A percentile compares a stretch with the other conserved stretches of the same genome.
Evolutionary conservation across 1,284 basidiomycete genomes (phyloP).

Genomic region (Heliocybe sulcata): DNA sequence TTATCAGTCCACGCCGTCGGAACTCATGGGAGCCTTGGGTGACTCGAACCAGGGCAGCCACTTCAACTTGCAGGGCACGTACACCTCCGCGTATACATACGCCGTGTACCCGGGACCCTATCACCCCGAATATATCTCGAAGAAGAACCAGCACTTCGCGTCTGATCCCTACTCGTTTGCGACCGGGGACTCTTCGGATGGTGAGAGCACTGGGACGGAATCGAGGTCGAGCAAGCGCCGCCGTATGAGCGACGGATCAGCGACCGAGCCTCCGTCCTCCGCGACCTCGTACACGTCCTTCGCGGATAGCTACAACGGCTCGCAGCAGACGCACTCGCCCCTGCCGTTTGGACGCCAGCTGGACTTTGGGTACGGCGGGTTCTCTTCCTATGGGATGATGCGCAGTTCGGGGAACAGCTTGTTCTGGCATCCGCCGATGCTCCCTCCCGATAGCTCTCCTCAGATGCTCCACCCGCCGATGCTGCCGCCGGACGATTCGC

Average conservation of each 20-base stretch:
- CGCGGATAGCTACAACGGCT: conserved; percentile 1
- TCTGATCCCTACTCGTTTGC: conserved; percentile 39
- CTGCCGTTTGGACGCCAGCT: conserved; percentile 25
- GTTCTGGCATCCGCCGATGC: conserved; percentile 68
- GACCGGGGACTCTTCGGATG: conserved; percentile 32
- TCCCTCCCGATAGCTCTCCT: conserved; percentile 39
- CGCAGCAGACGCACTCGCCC: neutral
- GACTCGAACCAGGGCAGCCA: conserved; percentile 22
- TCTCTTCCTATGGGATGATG: conserved; percentile 35
- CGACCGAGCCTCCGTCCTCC: conserved; percentile 54
- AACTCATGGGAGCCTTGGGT: conserved; percentile 61
- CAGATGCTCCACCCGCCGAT: conserved; percentile 54
- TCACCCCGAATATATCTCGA: conserved; percentile 58
- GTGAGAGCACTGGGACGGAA: conserved; percentile 31
- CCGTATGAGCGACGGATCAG: conserved; percentile 67
- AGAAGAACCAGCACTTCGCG: conserved; percentile 30
- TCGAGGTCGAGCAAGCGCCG: conserved; percentile 54
- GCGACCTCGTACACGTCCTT: conserved; percentile 37
- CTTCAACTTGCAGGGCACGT: conserved; percentile 23
- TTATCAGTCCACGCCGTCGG: conserved; percentile 41
- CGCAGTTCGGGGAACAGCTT: conserved; percentile 42
- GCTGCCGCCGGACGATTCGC: conserved; percentile 39
- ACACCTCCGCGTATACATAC: conserved; percentile 18
- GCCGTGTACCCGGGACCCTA: conserved; percentile 58
- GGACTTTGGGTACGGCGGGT: conserved; percentile 51